These are phyloP conservation scores for Leishmania gerbilli DNA, from an alignment of 208 protist genomes.

Conservation along the genomic window DNA sequence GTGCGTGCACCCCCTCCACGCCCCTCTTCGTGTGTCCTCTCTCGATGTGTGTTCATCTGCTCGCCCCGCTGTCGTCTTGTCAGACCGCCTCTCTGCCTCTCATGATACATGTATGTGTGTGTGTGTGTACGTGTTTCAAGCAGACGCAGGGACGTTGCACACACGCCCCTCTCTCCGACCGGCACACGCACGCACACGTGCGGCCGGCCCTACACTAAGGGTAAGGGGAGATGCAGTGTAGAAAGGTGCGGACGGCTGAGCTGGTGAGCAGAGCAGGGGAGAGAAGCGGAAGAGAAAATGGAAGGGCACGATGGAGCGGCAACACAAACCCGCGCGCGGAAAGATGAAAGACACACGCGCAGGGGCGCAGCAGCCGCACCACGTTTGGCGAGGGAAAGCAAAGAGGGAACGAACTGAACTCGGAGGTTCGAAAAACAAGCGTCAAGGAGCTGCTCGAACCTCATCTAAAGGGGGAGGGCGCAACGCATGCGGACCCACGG, in stretches of 20 bases:
- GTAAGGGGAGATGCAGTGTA: not conserved
- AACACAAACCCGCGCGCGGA: not conserved
- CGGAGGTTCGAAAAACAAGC: too few relatives aligned
- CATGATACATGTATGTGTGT: conserved; percentile 5
- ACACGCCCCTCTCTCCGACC: not conserved
- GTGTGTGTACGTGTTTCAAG: not conserved
- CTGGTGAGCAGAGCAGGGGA: not conserved
- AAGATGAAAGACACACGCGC: not conserved
- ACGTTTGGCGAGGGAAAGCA: not conserved
- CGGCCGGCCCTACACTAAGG: not conserved
- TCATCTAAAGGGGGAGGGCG: not conserved
- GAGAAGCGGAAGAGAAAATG: not conserved
- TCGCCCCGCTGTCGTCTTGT: not conserved
- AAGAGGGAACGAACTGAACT: not conserved
- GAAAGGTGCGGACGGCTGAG: not conserved
- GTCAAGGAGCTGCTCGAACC: too few relatives aligned
- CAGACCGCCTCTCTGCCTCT: not conserved
- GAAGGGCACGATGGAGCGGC: not conserved
- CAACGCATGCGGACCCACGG: not conserved
- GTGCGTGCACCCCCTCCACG: not conserved
- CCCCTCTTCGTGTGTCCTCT: not conserved
- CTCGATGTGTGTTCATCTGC: not conserved
- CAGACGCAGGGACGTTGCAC: not conserved
- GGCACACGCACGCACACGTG: not conserved
- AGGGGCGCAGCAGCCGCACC: not conserved